A percentile compares a stretch with the other conserved stretches of the same genome.
Conservation (phyloP, 2,329 filamentous ascomycete genomes). For the Scedosporium aurantiacum region DNA sequence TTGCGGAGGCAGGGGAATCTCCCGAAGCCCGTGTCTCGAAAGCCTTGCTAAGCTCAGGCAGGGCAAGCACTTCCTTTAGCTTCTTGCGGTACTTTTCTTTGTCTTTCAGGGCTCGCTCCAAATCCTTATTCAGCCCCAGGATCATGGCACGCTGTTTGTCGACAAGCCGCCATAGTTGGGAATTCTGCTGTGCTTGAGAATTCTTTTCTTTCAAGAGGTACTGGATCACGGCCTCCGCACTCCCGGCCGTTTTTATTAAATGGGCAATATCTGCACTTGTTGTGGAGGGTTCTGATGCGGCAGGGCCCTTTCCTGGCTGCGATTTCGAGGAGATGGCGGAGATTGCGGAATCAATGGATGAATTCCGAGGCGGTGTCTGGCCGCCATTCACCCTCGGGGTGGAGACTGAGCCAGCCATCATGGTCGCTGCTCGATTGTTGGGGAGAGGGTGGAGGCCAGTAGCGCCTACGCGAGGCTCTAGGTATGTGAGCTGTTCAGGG, state of each 20-base stretch:
- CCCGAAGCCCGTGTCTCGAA: not conserved
- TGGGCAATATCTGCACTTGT: constrained; percentile 64
- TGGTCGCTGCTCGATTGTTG: constrained; percentile 11
- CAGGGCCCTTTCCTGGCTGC: constrained; percentile 37
- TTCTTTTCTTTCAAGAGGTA: constrained; percentile 88
- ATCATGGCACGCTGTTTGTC: constrained; percentile 96
- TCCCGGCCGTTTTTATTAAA: constrained; percentile 75
- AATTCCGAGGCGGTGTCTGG: constrained; percentile 52
- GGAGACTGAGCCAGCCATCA: constrained; percentile 37
- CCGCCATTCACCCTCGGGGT: constrained; percentile 27
- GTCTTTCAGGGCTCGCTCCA: constrained; percentile 83
- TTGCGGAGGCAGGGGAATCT: not conserved
- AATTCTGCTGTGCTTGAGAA: constrained; percentile 76
- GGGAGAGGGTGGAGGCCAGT: not conserved
- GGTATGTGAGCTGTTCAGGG: not conserved
- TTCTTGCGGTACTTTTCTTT: constrained; percentile 91
- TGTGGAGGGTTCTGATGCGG: constrained; percentile 44
- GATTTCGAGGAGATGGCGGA: constrained; percentile 59
- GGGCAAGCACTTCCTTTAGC: constrained; percentile 59
- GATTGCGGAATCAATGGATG: constrained; percentile 88
- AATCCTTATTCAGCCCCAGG: constrained; percentile 82
- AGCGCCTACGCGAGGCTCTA: constrained; percentile 7
- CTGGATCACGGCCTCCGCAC: constrained; percentile 77
- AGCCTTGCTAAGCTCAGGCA: constrained; percentile 13
- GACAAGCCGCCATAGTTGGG: constrained; percentile 87